phyloP scores from a whole-genome alignment of 2,329 filamentous ascomycete genomes.

The Cadophora sp. region DNA sequence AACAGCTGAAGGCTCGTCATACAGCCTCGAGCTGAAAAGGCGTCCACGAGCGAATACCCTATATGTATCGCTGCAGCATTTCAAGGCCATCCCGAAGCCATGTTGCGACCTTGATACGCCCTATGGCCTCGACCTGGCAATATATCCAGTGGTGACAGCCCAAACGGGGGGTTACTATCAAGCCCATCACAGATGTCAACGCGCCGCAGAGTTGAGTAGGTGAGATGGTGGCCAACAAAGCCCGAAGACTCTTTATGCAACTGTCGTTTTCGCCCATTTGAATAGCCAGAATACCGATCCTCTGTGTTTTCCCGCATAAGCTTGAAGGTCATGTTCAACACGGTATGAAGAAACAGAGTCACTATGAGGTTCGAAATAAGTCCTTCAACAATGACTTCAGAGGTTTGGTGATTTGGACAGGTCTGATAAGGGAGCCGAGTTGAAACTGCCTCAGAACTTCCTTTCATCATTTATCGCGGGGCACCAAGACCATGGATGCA shows the following conservation, averaged over 20 bases:
- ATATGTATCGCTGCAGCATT: constrained; percentile 18
- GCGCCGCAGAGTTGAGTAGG: not conserved
- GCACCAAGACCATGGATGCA: not conserved
- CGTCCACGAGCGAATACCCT: constrained; percentile 19
- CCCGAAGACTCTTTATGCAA: not conserved
- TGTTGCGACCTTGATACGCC: not conserved
- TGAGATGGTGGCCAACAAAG: not conserved
- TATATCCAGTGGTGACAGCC: not conserved
- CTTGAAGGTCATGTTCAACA: not conserved
- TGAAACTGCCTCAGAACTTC: not conserved
- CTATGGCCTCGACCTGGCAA: constrained; percentile 1
- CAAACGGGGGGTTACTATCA: constrained; percentile 1
- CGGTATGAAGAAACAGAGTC: not conserved
- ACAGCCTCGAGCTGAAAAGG: constrained; percentile 12
- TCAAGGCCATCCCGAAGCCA: not conserved
- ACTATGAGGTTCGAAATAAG: not conserved
- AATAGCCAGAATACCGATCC: not conserved
- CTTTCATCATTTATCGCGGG: not conserved
- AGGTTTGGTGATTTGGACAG: not conserved
- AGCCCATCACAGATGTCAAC: not conserved
- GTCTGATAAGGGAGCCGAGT: not conserved
- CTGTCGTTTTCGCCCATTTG: not conserved
- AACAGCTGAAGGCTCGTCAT: not conserved
- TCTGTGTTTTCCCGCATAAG: not conserved
- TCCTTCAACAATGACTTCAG: not conserved